Conservation (phyloP, 2,329 filamentous ascomycete species). For the Leptoxyphium fumago region DNA sequence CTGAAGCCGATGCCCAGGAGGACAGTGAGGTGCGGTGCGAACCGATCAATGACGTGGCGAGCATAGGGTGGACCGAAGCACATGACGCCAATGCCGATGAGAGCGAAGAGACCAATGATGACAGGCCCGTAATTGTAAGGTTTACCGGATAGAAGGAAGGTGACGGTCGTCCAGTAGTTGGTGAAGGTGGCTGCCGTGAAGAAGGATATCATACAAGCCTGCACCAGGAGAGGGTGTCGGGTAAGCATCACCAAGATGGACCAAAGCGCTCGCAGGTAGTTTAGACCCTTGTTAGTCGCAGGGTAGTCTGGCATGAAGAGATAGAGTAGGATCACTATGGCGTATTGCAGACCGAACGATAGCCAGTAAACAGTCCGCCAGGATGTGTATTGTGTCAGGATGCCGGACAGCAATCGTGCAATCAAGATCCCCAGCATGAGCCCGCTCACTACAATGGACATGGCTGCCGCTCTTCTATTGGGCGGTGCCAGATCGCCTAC, state of each 20-base stretch:
- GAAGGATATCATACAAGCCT: slow-evolving; percentile 53
- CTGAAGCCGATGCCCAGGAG: slow-evolving; percentile 46
- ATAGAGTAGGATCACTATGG: slow-evolving; percentile 51
- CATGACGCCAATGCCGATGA: slow-evolving; percentile 62
- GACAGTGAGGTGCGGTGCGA: slow-evolving; percentile 53
- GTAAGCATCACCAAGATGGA: slow-evolving; percentile 50
- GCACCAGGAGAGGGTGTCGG: slow-evolving; percentile 52
- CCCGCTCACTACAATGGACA: slow-evolving; percentile 62
- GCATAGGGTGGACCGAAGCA: slow-evolving; percentile 54
- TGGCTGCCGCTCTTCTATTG: slow-evolving; percentile 49
- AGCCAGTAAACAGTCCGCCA: slow-evolving; percentile 76
- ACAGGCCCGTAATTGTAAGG: slow-evolving; percentile 56
- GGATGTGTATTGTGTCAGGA: slow-evolving; percentile 55
- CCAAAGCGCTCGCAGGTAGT: slow-evolving; percentile 51
- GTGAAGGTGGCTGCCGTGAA: slow-evolving; percentile 49
- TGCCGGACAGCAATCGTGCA: slow-evolving; percentile 60
- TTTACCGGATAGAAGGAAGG: slow-evolving; percentile 56
- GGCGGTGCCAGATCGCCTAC: slow-evolving; percentile 65
- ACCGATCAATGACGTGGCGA: slow-evolving; percentile 53
- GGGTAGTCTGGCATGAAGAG: slow-evolving; percentile 72
- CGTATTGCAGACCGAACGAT: slow-evolving; percentile 53
- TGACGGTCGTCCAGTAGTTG: slow-evolving; percentile 60
- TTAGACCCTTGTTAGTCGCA: slow-evolving; percentile 51
- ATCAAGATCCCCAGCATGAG: slow-evolving; percentile 62
- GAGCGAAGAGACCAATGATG: slow-evolving; percentile 61